phyloP scores from a whole-genome alignment of 805 yeast genomes.

The Lachancea lanzarotensis region DNA sequence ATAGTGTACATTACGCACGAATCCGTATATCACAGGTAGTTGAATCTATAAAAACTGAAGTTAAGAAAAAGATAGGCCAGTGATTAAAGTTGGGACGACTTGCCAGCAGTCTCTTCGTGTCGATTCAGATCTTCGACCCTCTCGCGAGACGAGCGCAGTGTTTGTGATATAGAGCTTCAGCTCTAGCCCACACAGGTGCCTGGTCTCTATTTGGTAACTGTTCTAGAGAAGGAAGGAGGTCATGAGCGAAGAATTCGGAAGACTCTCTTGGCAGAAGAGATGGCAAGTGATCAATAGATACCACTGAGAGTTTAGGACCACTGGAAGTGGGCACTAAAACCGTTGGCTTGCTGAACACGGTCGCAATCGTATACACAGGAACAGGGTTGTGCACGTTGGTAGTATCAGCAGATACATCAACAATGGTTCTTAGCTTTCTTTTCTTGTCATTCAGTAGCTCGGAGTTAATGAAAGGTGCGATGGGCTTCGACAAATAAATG shows the following conservation, averaged over 20 bases:
- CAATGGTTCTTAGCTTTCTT: conserved; percentile 85
- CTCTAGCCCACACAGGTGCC: conserved; percentile 89
- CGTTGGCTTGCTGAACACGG: conserved; percentile 87
- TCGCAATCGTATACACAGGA: conserved; percentile 86
- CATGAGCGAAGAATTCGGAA: conserved; percentile 82
- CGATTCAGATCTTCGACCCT: conserved; percentile 36
- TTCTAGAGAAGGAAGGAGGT: conserved; percentile 82
- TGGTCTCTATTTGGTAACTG: conserved; percentile 74
- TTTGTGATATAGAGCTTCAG: conserved; percentile 73
- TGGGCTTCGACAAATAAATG: conserved; percentile 88
- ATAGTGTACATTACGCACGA: background rate
- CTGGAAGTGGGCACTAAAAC: conserved; percentile 69
- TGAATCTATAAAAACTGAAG: background rate
- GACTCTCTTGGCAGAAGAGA: conserved; percentile 95
- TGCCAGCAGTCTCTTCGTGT: conserved; percentile 3
- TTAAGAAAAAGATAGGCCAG: background rate
- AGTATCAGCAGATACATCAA: conserved; percentile 97
- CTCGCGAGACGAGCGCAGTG: conserved; percentile 70
- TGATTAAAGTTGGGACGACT: background rate
- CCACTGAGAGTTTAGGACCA: conserved; percentile 85
- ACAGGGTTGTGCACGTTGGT: conserved; percentile 98
- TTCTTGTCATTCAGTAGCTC: conserved; percentile 56
- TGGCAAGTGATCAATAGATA: conserved; percentile 95
- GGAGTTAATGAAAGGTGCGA: conserved; percentile 79
- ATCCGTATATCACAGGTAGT: background rate